phyloP scores from a whole-genome alignment of 495 filamentous ascomycete genomes.

The Penicillium samsonianum region DNA sequence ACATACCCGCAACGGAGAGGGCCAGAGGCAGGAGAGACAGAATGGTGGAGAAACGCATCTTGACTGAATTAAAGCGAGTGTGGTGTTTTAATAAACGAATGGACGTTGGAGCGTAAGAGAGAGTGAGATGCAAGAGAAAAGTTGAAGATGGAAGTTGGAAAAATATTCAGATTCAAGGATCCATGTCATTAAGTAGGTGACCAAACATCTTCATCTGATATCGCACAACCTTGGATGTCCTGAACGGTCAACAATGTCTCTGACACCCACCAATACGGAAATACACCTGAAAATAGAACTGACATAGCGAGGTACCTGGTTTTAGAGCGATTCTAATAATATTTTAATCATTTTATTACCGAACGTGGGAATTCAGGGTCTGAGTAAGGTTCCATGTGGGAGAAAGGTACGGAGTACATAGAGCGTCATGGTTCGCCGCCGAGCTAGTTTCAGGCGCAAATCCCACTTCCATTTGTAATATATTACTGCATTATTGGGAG shows the following conservation, averaged over 20 bases:
- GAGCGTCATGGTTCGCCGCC: not conserved
- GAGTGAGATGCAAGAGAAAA: not conserved
- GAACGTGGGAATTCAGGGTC: conserved; percentile 1
- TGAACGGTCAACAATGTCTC: not conserved
- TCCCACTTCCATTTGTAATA: not conserved
- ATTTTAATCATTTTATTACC: conserved; percentile 18
- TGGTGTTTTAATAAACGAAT: conserved; percentile 5
- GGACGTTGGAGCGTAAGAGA: not conserved
- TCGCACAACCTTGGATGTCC: not conserved
- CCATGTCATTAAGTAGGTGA: not conserved
- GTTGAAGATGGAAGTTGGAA: not conserved
- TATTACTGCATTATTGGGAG: too few species aligned
- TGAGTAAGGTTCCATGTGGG: not conserved
- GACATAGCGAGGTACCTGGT: not conserved
- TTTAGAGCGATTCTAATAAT: conserved; percentile 21
- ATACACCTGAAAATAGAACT: conserved; percentile 11
- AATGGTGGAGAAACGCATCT: conserved; percentile 30
- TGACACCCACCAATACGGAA: conserved; percentile 4
- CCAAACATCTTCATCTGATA: conserved; percentile 5
- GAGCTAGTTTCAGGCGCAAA: conserved; percentile 9
- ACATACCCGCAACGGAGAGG: conserved; percentile 27
- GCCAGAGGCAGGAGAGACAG: conserved; percentile 29
- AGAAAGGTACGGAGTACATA: not conserved
- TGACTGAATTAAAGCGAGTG: conserved; percentile 11
- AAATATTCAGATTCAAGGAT: not conserved